These are phyloP conservation scores for Rhododendron kiyosumense DNA, from an alignment of 148 eudicot genomes.

Conservation along the genomic window DNA sequence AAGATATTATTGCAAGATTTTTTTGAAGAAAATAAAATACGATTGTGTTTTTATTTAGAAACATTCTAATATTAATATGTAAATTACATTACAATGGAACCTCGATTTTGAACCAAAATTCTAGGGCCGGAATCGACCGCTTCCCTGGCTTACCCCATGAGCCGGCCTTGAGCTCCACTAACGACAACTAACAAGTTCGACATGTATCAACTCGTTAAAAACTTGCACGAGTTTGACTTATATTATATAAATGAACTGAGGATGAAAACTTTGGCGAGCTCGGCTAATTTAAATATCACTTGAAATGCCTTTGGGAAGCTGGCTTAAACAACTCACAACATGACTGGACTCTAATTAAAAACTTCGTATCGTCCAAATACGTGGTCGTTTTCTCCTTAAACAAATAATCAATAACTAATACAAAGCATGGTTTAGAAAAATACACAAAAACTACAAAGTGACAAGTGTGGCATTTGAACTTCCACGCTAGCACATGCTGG, in stretches of 20 bases:
- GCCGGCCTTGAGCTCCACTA: no score
- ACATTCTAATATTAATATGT: no score
- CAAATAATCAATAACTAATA: neutral
- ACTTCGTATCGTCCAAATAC: neutral
- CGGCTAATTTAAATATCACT: neutral
- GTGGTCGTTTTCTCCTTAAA: neutral
- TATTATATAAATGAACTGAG: neutral
- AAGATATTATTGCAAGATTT: no score
- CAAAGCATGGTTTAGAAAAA: neutral
- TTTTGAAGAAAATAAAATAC: no score
- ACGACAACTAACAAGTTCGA: neutral
- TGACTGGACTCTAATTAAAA: neutral
- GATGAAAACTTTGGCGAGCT: neutral
- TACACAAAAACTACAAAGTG: neutral
- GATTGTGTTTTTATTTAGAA: no score
- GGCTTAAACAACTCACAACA: neutral
- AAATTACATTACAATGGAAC: no score
- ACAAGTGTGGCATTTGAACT: neutral
- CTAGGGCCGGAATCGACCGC: no score
- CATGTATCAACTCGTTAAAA: neutral
- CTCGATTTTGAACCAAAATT: no score
- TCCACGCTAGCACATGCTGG: no score
- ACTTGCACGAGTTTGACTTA: neutral
- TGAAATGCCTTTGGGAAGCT: neutral
- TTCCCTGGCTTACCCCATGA: no score